Evolutionary conservation across 257 asterid genomes (phyloP), one percentile per base, ranked within the genome.

Genomic region (Gentiana dahurica): DNA sequence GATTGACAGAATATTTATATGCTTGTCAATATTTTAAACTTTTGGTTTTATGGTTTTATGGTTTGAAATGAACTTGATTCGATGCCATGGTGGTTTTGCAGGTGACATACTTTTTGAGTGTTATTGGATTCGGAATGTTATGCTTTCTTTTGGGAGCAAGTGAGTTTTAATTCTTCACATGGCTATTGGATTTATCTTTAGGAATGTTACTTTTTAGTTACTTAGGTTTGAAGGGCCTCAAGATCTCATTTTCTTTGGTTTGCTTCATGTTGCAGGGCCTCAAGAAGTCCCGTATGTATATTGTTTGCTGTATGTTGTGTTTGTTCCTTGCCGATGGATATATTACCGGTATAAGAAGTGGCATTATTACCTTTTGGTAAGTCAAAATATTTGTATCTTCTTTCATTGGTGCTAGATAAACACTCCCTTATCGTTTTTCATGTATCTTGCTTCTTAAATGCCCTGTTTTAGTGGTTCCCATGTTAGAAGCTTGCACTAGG

Each of bases 321-420:
- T 91, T n/a, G 98, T 91, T 63, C 98, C 98, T 52, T 87, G 85
- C 58, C 81, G 99, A 46, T 92, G 99, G 99, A 85, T 92, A 59
- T 92, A 92, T 56, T 92, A 92, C 71, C 76, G 95, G 56, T 92
- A 92, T 80, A 92, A 92, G 81, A 92, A 92, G 69, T 92, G 95
- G 97, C 99, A 92, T 73, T 92, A 92, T 68, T 92, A 92, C 70
- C 99, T 92, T 63, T 69, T 92, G 91, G 99, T 92, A 71, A 76
- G 81, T 67, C 13, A 47, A 8, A 37, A 7, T 15, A 55, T 49
- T 55, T 44, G 3, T 7, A 1, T 4, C 9, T 41, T 5, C 6
- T 41, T 10, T 41, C 9, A 0, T 41, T 41, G 1, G 9, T 5
- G 24, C 3, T 7, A 10, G 46, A 2, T 2, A 5, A 6, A 4